phyloP scores from a whole-genome alignment of 2,329 filamentous ascomycete species.

The Pseudogymnoascus sp. region DNA sequence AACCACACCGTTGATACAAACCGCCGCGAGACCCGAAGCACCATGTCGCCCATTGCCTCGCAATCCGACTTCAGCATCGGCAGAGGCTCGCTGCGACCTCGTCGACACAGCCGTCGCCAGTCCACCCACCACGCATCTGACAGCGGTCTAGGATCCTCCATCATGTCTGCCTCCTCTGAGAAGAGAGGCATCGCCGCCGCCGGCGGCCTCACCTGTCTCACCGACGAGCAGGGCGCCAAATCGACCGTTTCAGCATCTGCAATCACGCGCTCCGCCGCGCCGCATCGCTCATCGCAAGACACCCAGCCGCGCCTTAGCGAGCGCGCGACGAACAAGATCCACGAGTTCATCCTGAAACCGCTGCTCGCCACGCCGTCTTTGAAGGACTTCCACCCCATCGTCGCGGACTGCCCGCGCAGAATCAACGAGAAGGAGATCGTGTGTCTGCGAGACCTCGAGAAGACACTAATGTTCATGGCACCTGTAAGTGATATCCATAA shows the following conservation, averaged over 20 bases:
- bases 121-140: conserved; percentile 68
- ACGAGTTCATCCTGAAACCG: conserved; percentile 69
- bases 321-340: conserved; percentile 68
- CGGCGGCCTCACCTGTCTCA: conserved; percentile 26
- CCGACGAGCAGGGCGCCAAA: conserved; percentile 33
- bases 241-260: conserved; percentile 42
- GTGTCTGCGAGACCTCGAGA: conserved; percentile 88
- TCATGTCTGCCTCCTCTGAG: conserved; percentile 51
- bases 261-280: conserved; percentile 52
- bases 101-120: conserved; percentile 41
- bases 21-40: conserved; percentile 20
- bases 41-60: conserved; percentile 35
- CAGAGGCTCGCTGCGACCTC: conserved; percentile 47
- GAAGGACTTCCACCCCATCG: conserved; percentile 72
- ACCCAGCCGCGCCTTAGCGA: conserved; percentile 56
- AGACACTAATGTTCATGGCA: conserved; percentile 83
- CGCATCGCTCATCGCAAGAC: conserved; percentile 37
- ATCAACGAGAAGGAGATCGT: conserved; percentile 80
- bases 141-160: conserved; percentile 79
- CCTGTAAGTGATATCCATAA: conserved; percentile 69
- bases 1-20: conserved; percentile 46
- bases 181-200: conserved; percentile 37
- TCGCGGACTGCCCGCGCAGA: conserved; percentile 68
- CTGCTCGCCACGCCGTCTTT: conserved; percentile 65
- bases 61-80: conserved; percentile 32